Percentiles rank a stretch among this genome's conserved stretches.
Evolutionary conservation across 495 filamentous ascomycete species (phyloP).

Genomic region (Xylaria telfairii): DNA sequence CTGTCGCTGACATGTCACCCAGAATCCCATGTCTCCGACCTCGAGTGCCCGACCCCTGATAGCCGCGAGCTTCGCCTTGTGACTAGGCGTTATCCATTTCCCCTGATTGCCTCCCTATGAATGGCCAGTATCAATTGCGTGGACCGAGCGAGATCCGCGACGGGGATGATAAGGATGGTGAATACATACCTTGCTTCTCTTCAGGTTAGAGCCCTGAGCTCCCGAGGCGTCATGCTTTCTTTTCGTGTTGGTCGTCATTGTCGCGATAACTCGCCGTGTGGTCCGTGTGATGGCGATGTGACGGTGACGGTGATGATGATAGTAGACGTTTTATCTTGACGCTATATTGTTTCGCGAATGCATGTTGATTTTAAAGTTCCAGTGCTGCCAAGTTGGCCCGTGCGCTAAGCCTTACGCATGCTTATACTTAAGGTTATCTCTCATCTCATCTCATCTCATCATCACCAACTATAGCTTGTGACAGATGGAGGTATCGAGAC

Average conservation of each 20-base stretch:
- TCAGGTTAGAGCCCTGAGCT: constrained; percentile 29
- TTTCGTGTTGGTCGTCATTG: constrained; percentile 34
- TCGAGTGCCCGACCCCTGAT: constrained; percentile 57
- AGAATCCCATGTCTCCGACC: constrained; percentile 83
- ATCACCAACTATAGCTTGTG: neutral
- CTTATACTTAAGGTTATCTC: too few species aligned
- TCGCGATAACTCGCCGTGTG: neutral
- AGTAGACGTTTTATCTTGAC: neutral
- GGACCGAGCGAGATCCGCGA: neutral
- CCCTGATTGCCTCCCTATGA: constrained; percentile 54
- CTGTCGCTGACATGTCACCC: constrained; percentile 83
- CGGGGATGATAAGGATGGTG: neutral
- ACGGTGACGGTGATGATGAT: too few species aligned
- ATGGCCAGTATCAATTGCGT: constrained; percentile 5
- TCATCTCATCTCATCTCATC: neutral
- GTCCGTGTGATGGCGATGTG: neutral
- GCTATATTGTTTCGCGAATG: neutral
- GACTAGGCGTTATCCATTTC: constrained; percentile 63
- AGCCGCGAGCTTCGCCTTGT: constrained; percentile 48
- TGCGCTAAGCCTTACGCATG: neutral
- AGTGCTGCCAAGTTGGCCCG: neutral
- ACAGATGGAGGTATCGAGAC: neutral
- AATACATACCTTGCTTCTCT: constrained; percentile 41
- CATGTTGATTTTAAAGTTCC: too few species aligned
- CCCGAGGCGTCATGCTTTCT: constrained; percentile 30